A percentile compares a stretch with the other conserved stretches of the same genome.
Evolutionary conservation across 257 asterid genomes (phyloP).

Genomic region (Lithospermum erythrorhizon): DNA sequence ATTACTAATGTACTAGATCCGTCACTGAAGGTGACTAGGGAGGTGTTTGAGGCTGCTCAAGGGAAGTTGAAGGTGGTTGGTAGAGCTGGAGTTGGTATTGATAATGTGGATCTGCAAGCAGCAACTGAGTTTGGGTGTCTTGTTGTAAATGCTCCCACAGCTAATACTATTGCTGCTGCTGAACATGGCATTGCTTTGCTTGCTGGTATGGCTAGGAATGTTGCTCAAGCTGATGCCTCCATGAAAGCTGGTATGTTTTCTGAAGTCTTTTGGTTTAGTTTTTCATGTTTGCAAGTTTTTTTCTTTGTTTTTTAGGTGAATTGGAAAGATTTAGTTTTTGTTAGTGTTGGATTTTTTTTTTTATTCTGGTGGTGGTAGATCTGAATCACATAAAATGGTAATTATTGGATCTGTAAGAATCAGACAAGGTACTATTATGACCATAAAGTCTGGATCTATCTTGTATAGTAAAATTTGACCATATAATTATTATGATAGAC

Average conservation of each 20-base stretch:
- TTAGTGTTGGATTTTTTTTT: not conserved
- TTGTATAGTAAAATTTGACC: not conserved
- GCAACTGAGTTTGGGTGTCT: constrained; percentile 92
- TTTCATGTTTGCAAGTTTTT: not conserved
- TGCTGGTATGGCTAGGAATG: constrained; percentile 72
- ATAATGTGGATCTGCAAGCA: constrained; percentile 94
- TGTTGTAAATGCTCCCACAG: constrained; percentile 94
- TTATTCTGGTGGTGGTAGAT: not conserved
- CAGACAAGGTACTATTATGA: not conserved
- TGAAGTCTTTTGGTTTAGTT: not conserved
- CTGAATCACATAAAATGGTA: not conserved
- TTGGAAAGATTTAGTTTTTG: not conserved
- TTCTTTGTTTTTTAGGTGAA: not conserved
- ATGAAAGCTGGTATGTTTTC: constrained; percentile 59
- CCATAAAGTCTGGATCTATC: not conserved
- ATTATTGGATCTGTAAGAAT: not conserved
- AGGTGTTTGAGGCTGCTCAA: constrained; percentile 75
- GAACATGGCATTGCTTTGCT: constrained; percentile 91
- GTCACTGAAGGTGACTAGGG: constrained; percentile 37
- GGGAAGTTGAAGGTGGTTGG: constrained; percentile 92
- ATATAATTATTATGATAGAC: no score
- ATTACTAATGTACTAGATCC: no score
- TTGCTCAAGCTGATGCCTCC: constrained; percentile 94
- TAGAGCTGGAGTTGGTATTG: constrained; percentile 93
- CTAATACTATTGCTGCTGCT: constrained; percentile 89